These are phyloP conservation scores for Acacia confusa DNA, from an alignment of 306 rosid species.

Conservation along the genomic window DNA sequence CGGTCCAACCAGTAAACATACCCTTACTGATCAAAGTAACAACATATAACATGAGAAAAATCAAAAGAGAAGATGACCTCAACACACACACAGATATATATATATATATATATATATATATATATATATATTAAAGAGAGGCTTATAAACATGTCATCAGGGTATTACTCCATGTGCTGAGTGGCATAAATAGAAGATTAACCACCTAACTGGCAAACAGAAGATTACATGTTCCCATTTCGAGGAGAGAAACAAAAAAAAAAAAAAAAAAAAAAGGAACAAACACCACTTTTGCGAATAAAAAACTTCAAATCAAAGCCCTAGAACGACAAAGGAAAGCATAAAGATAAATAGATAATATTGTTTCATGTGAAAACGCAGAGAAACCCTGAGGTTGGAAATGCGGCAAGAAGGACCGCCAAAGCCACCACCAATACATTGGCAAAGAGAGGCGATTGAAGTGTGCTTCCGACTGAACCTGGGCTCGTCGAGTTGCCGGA, in stretches of 20 bases:
- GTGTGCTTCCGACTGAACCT: slow-evolving; percentile 19
- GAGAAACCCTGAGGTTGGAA: slow-evolving; percentile 30
- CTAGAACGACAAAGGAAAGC: neutral
- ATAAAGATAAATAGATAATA: neutral
- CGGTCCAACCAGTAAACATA: too few species aligned
- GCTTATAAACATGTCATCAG: neutral
- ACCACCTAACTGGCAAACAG: neutral
- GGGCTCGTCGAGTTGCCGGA: neutral
- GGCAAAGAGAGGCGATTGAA: slow-evolving; percentile 24
- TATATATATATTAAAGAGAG: neutral
- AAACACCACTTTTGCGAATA: neutral
- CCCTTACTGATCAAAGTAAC: neutral
- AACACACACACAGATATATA: too few species aligned
- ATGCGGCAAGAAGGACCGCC: slow-evolving; percentile 32
- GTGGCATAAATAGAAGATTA: neutral
- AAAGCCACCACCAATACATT: slow-evolving; percentile 33
- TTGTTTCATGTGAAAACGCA: slow-evolving; percentile 1
- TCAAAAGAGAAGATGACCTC: neutral
- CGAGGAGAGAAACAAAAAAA: neutral
- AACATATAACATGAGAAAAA: neutral
- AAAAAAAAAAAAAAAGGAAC: neutral
- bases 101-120: too few species aligned
- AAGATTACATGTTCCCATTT: neutral
- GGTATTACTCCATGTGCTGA: neutral
- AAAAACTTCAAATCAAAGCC: slow-evolving; percentile 6